Percentiles rank a stretch among this genome's conserved stretches.
Conservation (phyloP, 257 asterid species). For the Anisodus acutangulus region DNA sequence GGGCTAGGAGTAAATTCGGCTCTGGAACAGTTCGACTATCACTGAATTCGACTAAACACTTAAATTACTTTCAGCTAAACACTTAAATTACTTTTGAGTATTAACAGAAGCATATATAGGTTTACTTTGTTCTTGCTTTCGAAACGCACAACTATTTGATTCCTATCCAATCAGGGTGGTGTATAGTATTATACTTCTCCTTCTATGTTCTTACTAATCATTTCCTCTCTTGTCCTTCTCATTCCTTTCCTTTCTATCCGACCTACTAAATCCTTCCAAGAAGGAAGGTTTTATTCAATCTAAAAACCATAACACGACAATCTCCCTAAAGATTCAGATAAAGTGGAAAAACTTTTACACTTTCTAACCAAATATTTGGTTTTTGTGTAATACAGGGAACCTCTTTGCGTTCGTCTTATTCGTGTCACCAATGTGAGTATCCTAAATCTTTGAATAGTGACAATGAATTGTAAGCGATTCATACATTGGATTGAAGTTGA, state of each 20-base stretch:
- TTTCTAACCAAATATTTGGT: slow-evolving; percentile 16
- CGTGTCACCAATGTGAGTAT: slow-evolving; percentile 84
- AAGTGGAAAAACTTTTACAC: background rate
- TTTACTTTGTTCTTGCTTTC: background rate
- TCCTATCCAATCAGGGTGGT: background rate
- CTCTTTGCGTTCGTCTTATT: slow-evolving; percentile 75
- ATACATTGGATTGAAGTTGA: slow-evolving; percentile 19
- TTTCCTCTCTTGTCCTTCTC: background rate
- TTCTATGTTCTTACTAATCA: background rate
- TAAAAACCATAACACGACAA: background rate
- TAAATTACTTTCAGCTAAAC: no score
- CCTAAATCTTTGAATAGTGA: background rate
- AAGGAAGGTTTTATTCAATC: slow-evolving; percentile 5
- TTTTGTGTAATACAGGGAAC: slow-evolving; percentile 64
- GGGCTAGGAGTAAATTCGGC: no score
- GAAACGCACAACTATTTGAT: background rate
- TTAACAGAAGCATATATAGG: background rate
- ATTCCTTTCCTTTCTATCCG: background rate
- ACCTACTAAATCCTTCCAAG: background rate
- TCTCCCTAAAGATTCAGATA: background rate
- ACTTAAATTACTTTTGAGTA: no score
- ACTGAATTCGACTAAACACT: no score
- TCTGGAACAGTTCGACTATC: no score
- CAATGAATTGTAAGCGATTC: background rate
- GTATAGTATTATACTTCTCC: background rate